Evolutionary conservation across 2,329 filamentous ascomycete species (phyloP).

Genomic region (Fusarium palustre): DNA sequence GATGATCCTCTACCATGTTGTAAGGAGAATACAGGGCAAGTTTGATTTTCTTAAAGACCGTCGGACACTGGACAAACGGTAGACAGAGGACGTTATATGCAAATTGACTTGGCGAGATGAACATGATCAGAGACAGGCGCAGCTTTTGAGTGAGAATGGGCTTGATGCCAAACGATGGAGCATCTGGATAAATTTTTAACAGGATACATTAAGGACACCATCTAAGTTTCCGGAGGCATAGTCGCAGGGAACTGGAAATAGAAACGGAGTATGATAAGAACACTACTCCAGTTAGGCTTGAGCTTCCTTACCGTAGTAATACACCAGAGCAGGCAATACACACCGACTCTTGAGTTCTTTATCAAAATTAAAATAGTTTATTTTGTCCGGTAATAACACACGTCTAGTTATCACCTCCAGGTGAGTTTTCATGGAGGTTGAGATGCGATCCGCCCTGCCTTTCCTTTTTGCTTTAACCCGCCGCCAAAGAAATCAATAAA

Average conservation of each 20-base stretch:
- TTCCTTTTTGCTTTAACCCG: constrained; percentile 23
- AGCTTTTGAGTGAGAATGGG: neutral
- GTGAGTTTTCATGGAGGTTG: neutral
- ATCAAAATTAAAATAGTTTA: constrained; percentile 4
- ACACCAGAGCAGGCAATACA: neutral
- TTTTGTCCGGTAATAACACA: constrained; percentile 24
- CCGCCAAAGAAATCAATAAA: constrained; percentile 1
- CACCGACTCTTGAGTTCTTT: neutral
- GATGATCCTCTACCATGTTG: constrained; percentile 42
- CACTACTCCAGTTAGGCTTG: neutral
- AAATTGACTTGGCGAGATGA: neutral
- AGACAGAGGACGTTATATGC: neutral
- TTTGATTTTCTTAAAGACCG: constrained; percentile 47
- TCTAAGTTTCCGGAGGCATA: neutral
- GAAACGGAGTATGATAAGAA: neutral
- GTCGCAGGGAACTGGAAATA: neutral
- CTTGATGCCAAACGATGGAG: neutral
- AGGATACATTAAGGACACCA: neutral
- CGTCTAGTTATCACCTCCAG: constrained; percentile 4
- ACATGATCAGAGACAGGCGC: neutral
- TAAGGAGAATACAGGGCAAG: constrained; percentile 45
- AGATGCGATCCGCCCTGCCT: constrained; percentile 20
- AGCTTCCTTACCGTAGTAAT: neutral
- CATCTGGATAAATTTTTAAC: neutral
- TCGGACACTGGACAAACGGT: constrained; percentile 31